Conservation (phyloP, 2,329 filamentous ascomycete genomes). For the Colletotrichum costaricense region DNA sequence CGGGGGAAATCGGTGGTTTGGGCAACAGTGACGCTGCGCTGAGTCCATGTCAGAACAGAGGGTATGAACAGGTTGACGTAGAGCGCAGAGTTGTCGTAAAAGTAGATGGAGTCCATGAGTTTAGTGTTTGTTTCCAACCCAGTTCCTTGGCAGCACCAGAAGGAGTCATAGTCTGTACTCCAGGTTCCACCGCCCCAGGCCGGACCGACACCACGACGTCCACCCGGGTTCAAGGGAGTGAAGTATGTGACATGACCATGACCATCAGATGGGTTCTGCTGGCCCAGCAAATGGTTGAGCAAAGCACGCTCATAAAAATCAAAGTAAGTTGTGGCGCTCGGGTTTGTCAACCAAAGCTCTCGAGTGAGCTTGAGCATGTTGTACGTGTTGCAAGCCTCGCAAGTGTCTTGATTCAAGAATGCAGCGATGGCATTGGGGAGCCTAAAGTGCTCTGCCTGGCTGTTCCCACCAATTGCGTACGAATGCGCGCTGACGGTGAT, state of each 20-base stretch:
- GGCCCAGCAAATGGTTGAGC: slow-evolving; percentile 62
- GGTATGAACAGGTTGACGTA: slow-evolving; percentile 63
- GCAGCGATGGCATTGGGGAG: slow-evolving; percentile 56
- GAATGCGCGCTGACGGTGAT: slow-evolving; percentile 58
- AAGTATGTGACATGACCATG: slow-evolving; percentile 67
- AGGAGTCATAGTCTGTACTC: slow-evolving; percentile 63
- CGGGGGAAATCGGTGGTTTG: slow-evolving; percentile 58
- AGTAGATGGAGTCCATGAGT: slow-evolving; percentile 64
- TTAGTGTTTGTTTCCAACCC: slow-evolving; percentile 66
- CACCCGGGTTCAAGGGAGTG: slow-evolving; percentile 60
- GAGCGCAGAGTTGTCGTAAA: slow-evolving; percentile 51
- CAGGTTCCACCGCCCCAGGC: slow-evolving; percentile 66
- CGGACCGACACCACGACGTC: slow-evolving; percentile 59
- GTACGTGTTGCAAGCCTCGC: slow-evolving; percentile 65
- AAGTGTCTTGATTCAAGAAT: slow-evolving; percentile 57
- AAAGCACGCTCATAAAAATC: slow-evolving; percentile 64
- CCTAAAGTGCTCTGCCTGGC: slow-evolving; percentile 63
- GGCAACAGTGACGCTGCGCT: slow-evolving; percentile 50
- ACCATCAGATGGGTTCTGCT: slow-evolving; percentile 54
- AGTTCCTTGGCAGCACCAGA: slow-evolving; percentile 67
- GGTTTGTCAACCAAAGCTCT: slow-evolving; percentile 59
- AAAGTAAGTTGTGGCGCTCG: slow-evolving; percentile 55
- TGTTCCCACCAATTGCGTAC: slow-evolving; percentile 66
- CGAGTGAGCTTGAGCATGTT: slow-evolving; percentile 68
- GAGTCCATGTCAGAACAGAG: slow-evolving; percentile 56